Evolutionary conservation across 2,329 filamentous ascomycete genomes (phyloP).

Genomic region (Penicillium crustosum): DNA sequence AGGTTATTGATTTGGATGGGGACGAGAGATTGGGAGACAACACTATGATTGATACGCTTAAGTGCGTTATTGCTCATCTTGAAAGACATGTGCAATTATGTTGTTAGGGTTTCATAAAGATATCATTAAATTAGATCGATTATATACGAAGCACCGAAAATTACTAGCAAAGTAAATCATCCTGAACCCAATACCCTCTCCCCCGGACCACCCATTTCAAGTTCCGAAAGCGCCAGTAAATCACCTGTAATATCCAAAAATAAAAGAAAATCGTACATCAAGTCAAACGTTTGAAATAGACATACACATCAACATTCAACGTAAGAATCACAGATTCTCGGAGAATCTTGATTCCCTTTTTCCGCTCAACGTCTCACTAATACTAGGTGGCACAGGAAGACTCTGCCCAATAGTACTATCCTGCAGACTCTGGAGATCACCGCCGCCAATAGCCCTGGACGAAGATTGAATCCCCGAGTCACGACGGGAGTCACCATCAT

Average conservation of each 20-base stretch:
- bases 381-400: conserved; percentile 30
- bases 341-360: conserved; percentile 39
- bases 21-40: neutral
- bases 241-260: neutral
- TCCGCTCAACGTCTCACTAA: conserved; percentile 29
- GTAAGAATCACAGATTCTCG: conserved; percentile 34
- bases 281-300: conserved; percentile 1
- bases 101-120: neutral
- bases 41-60: neutral
- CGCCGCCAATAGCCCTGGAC: conserved; percentile 10
- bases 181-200: neutral
- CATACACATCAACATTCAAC: conserved; percentile 10
- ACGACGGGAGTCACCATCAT: conserved; percentile 13
- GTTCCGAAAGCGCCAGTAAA: neutral
- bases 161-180: neutral
- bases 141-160: conserved; percentile 1
- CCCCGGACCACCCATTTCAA: neutral
- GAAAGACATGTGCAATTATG: neutral
- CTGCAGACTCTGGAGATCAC: conserved; percentile 28
- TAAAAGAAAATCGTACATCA: neutral
- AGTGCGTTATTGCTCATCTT: neutral
- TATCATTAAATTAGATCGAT: neutral
- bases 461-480: conserved; percentile 8
- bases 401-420: conserved; percentile 34
- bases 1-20: neutral